These are phyloP conservation scores for Colletotrichum horii DNA, from an alignment of 2,329 filamentous ascomycete species.

Conservation along the genomic window DNA sequence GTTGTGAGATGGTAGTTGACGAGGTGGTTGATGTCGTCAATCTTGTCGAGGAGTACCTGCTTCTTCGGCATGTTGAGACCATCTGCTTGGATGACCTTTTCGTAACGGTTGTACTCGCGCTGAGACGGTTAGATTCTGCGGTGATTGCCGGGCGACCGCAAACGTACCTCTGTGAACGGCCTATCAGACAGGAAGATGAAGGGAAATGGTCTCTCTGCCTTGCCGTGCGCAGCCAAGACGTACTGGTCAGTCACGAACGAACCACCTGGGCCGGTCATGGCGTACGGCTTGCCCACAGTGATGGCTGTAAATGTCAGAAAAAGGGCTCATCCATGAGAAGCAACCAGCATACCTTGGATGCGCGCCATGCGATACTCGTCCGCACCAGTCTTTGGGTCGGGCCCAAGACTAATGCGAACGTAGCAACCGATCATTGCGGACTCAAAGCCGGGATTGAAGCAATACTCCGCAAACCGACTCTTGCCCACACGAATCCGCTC, in stretches of 20 bases:
- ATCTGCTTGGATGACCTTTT: slow-evolving; percentile 75
- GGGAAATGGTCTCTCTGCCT: slow-evolving; percentile 82
- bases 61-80: slow-evolving; percentile 77
- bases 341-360: slow-evolving; percentile 72
- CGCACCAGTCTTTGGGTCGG: slow-evolving; percentile 72
- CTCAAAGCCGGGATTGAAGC: slow-evolving; percentile 92
- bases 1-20: slow-evolving; percentile 84
- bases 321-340: neutral
- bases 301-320: slow-evolving; percentile 64
- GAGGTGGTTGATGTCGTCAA: slow-evolving; percentile 79
- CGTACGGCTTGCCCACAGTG: slow-evolving; percentile 79
- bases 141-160: neutral
- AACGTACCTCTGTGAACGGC: slow-evolving; percentile 77
- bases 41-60: slow-evolving; percentile 71
- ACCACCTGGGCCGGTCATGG: slow-evolving; percentile 79
- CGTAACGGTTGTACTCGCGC: slow-evolving; percentile 82
- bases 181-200: slow-evolving; percentile 91
- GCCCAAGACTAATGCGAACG: slow-evolving; percentile 82
- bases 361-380: slow-evolving; percentile 87
- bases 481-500: slow-evolving; percentile 85
- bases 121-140: slow-evolving; percentile 36
- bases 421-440: slow-evolving; percentile 83
- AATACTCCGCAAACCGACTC: slow-evolving; percentile 86
- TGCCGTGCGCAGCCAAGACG: slow-evolving; percentile 80
- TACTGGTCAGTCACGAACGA: slow-evolving; percentile 87